These are phyloP conservation scores for Pythium aristosporum DNA, from an alignment of 352 stramenopile genomes.

Conservation along the genomic window DNA sequence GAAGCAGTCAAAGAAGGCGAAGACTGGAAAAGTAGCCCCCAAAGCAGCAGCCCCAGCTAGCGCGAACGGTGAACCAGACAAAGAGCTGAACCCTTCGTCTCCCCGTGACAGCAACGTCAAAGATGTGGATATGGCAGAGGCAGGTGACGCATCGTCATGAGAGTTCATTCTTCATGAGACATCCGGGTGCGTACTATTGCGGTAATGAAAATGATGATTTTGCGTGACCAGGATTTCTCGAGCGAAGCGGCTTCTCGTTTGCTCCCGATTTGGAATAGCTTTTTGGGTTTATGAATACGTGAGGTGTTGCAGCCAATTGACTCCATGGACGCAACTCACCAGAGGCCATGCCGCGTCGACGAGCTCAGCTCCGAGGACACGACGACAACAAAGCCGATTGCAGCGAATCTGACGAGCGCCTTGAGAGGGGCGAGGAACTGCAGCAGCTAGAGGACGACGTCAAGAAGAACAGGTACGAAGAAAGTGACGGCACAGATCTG, in stretches of 20 bases:
- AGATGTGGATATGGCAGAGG: slow-evolving; percentile 24
- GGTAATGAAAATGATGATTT: slow-evolving; percentile 9
- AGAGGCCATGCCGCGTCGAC: slow-evolving; percentile 9
- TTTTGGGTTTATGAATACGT: not conserved
- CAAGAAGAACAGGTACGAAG: not conserved
- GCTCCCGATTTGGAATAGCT: slow-evolving; percentile 1
- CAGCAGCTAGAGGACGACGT: slow-evolving; percentile 7
- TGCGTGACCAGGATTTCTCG: not conserved
- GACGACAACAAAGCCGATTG: not conserved
- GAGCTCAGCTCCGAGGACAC: not conserved
- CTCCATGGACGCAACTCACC: not conserved
- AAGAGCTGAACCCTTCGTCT: slow-evolving; percentile 15
- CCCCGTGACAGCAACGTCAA: not conserved
- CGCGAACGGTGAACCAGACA: slow-evolving; percentile 2
- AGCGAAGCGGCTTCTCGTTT: not conserved
- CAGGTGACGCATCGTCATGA: slow-evolving; percentile 7
- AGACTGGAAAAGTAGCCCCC: slow-evolving; percentile 44
- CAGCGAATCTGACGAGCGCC: not conserved
- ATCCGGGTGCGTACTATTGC: slow-evolving; percentile 5
- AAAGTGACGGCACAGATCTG: not conserved
- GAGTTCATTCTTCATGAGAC: not conserved
- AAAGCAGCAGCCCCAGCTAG: slow-evolving; percentile 1
- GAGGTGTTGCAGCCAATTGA: not conserved
- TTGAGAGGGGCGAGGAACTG: not conserved
- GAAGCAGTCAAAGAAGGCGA: slow-evolving; percentile 30